Conservation (phyloP, 495 filamentous ascomycete genomes). For the Copromyces sp. region DNA sequence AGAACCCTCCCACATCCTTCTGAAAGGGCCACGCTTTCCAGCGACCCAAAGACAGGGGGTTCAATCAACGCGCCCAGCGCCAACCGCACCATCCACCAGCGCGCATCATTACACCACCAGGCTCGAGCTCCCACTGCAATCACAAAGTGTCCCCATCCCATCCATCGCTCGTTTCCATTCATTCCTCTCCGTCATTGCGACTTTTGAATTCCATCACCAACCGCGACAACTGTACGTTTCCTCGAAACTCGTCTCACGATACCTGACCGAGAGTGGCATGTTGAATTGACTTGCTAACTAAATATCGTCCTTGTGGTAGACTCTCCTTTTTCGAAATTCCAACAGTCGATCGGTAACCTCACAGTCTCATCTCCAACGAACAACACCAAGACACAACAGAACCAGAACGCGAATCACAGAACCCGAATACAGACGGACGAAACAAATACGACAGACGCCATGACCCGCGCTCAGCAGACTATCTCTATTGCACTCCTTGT, state of each 20-base stretch:
- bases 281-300: background rate
- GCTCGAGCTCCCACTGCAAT: background rate
- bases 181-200: background rate
- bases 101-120: background rate
- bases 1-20: background rate
- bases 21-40: background rate
- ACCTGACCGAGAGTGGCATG: background rate
- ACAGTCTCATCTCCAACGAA: background rate
- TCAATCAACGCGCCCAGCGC: background rate
- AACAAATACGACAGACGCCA: conserved; percentile 23
- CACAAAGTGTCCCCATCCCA: background rate
- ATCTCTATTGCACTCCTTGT: conserved; percentile 77
- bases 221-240: background rate
- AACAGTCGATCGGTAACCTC: background rate
- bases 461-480: conserved; percentile 93
- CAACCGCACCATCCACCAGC: background rate
- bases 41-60: background rate
- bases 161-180: no score
- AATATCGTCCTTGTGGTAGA: background rate
- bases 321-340: background rate
- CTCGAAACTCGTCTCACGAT: background rate
- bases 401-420: background rate
- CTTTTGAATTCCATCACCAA: background rate
- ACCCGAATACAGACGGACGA: background rate
- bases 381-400: background rate